Base-by-base conservation (phyloP, 2,329 filamentous ascomycete genomes). In the Fusarium nygamai region DNA sequence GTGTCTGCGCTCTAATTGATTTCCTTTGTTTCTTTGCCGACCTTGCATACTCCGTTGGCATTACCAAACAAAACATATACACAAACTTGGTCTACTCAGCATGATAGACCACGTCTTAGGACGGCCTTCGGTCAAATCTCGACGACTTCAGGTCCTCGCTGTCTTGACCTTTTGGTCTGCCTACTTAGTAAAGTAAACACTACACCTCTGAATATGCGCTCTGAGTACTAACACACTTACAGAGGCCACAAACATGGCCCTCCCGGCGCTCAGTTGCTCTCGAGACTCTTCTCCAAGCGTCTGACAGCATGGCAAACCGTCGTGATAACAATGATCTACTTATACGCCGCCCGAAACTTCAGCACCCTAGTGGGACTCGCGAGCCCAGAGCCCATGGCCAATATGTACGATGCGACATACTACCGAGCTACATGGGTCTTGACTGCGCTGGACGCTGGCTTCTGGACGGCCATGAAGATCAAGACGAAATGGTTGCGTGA, bases 401-500 rank as follows among this genome's bases (percentile, higher is more conserved):
- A 97, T 80, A 92, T 98, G 81, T 99, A 99, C 85, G 94, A 94
- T 62, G 88, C 94, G 59, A 92, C 93, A 34, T 99, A 97, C 85
- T 99, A 98, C 82, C 92, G 96, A 56, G 96, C 96, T 63, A 99
- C 96, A 80, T 99, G 96, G 96, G 90, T 98, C 22, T 92, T 96
- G 61, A 99, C 96, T 0, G 96, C 95, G 0, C 85, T 99, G 69
- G 96, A 99, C 78, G 96, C 96, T 11, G 96, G 96, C 4, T 99
- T 98, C 83, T 99, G 96, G 96, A 98, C 95, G 0, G 96, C 96
- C 39, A 99, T 99, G 96, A 92, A 91, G 78, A 95, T 99, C 73
- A 90, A 90, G 54, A 81, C 81, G 60, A 95, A 93, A 78, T 95
- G 93, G 90, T 76, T 98, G 47, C 89, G 95, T 44, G 95, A 98